Base-by-base conservation (phyloP, 441 rosid genomes). In the Capsella rubella region DNA sequence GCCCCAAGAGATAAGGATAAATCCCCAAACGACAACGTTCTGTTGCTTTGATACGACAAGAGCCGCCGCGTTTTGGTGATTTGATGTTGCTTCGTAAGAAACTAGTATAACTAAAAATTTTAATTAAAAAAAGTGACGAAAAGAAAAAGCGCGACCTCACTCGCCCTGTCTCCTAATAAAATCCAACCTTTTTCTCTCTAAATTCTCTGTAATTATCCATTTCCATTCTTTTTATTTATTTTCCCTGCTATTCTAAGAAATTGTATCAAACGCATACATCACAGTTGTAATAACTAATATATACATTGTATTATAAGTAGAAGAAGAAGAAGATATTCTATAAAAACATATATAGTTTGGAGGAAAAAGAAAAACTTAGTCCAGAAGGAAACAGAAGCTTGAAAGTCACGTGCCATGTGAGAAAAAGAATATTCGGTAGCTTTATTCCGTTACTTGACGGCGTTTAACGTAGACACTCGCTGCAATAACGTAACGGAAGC, bases 11-110 rank as follows among this genome's bases (percentile, higher is more conserved):
- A 70, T 77, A 64, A 77, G 79, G 64, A 69, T 75, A 13, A 34
- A 42, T 42, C 40, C 34, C 8, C 10, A 15, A 64, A 77, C 80
- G 80, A 71, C 80, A 34, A 16, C 80, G 80, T 50, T 54, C 43
- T 64, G 57, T 31, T 70, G 50, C 49, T 13, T 47, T 57, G 34
- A 76, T 71, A 71, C 80, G 80, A 76, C 76, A 71, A 32, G 13
- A 64, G 62, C 80, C 72, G 80, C 80, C 80, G 76, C 76, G 80
- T 76, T 76, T 77, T 77, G 72, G 13, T 64, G 28, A 28, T 21
- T 76, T 64, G 47, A 50, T 76, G 76, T 76, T 76, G 76, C 72
- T 70, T 76, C 55, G 9, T 2, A 55, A 70, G 71, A 47, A 70
- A 70, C 75, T 62, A n/a, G n/a, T 35, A 28, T 28, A 11, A 49